Conservation (phyloP, 208 protist genomes). For the Endotrypanum monterogeii region DNA sequence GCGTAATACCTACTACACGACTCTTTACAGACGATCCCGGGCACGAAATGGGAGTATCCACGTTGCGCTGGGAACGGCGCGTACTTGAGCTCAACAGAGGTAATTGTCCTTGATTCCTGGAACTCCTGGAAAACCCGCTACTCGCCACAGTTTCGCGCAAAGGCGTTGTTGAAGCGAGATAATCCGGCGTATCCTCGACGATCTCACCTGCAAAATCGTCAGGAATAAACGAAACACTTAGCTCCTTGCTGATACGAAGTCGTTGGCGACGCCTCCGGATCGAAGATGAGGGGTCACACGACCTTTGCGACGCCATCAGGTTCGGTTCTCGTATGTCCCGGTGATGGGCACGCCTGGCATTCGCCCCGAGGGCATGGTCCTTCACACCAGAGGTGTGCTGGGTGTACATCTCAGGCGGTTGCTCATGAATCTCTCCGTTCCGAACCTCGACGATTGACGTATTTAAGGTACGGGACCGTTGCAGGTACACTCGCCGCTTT, state of each 20-base stretch:
- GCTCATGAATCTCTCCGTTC: conserved; percentile 30
- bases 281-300: conserved; percentile 3
- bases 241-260: conserved; percentile 30
- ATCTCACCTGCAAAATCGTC: conserved; percentile 46
- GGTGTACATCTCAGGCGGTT: background rate
- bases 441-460: conserved; percentile 15
- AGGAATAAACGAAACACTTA: conserved; percentile 49
- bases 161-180: conserved; percentile 12
- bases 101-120: background rate
- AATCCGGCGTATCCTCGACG: conserved; percentile 32
- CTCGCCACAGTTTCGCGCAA: background rate
- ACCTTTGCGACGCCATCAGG: background rate
- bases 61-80: too few relatives aligned
- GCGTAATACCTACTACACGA: background rate
- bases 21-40: background rate
- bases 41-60: background rate
- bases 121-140: background rate
- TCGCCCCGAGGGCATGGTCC: conserved; percentile 6
- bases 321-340: background rate
- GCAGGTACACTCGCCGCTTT: conserved; percentile 12
- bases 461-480: conserved; percentile 8
- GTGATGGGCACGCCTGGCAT: background rate
- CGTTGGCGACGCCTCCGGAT: conserved; percentile 30
- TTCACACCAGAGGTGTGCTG: conserved; percentile 11
- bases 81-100: background rate